A percentile compares a stretch with the other conserved stretches of the same genome.
phyloP scores from a whole-genome alignment of 2,329 filamentous ascomycete species.

The Fusarium beomiforme region DNA sequence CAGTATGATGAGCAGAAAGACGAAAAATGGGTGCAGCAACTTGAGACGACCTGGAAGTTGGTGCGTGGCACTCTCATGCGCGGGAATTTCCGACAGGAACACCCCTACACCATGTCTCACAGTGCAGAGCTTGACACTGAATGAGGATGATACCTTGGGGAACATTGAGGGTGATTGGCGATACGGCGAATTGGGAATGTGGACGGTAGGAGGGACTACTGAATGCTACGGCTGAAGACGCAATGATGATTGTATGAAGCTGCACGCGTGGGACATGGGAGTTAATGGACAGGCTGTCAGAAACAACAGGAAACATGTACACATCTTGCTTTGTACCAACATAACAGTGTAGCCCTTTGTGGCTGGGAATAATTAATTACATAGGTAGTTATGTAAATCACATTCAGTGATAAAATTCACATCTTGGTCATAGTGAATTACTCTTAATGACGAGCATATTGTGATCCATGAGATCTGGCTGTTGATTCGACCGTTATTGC shows the following conservation, averaged over 20 bases:
- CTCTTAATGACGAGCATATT: no score
- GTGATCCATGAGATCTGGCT: no score
- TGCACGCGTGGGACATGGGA: no score
- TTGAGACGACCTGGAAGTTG: not conserved
- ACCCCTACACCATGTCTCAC: no score
- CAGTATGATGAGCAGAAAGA: not conserved
- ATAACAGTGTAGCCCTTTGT: not conserved
- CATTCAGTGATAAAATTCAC: not conserved
- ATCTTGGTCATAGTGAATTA: no score
- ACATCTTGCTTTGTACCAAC: not conserved
- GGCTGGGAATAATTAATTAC: not conserved
- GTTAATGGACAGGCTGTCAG: no score
- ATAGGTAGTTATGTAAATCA: not conserved
- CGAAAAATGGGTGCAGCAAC: not conserved
- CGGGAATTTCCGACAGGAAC: not conserved
- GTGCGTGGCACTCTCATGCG: not conserved
- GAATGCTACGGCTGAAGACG: no score
- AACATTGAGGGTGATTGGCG: not conserved
- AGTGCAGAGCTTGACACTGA: no score
- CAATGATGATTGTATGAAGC: no score
- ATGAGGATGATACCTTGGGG: no score
- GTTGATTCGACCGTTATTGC: no score
- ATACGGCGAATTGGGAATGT: no score
- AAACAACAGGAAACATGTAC: fast-evolving
- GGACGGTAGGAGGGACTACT: not conserved